Percentiles rank a stretch among this genome's conserved stretches.
Conservation (phyloP, 352 stramenopile species). For the Phytophthora ohioensis region DNA sequence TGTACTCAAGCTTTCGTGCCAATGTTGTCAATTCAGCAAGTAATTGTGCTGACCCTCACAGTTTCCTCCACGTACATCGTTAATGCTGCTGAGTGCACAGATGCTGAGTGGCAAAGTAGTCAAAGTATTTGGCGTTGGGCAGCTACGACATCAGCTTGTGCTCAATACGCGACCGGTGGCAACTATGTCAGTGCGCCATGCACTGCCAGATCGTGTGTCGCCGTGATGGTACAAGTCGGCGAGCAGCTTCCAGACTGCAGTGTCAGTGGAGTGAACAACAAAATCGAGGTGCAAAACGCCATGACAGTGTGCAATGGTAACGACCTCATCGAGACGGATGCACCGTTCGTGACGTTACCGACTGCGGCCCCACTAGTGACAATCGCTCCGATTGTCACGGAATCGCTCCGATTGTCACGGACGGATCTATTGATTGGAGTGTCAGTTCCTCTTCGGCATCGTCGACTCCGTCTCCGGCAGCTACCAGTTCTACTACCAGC, state of each 20-base stretch:
- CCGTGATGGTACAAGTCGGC: slow-evolving; percentile 32
- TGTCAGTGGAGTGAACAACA: slow-evolving; percentile 27
- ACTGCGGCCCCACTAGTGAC: slow-evolving; percentile 11
- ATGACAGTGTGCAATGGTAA: slow-evolving; percentile 26
- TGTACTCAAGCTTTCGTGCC: not conserved
- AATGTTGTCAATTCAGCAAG: not conserved
- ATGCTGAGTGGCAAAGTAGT: slow-evolving; percentile 23
- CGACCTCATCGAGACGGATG: slow-evolving; percentile 12
- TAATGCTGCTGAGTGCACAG: slow-evolving; percentile 23
- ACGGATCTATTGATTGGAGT: slow-evolving; percentile 1
- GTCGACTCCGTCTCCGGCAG: slow-evolving; percentile 2
- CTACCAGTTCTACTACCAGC: slow-evolving; percentile 16
- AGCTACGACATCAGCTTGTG: slow-evolving; percentile 25
- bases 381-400: slow-evolving; percentile 7
- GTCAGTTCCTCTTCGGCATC: not conserved
- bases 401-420: slow-evolving; percentile 16
- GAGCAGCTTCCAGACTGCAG: slow-evolving; percentile 29
- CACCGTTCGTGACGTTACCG: slow-evolving; percentile 4
- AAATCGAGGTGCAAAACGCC: slow-evolving; percentile 31
- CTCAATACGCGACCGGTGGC: slow-evolving; percentile 19
- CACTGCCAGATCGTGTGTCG: slow-evolving; percentile 15
- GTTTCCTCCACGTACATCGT: not conserved
- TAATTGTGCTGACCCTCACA: not conserved
- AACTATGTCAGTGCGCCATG: slow-evolving; percentile 28
- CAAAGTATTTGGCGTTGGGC: slow-evolving; percentile 22